Evolutionary conservation across 163 green algal genomes (phyloP), one percentile per base, ranked within the genome.

Genomic region (Chloromonas sp.): DNA sequence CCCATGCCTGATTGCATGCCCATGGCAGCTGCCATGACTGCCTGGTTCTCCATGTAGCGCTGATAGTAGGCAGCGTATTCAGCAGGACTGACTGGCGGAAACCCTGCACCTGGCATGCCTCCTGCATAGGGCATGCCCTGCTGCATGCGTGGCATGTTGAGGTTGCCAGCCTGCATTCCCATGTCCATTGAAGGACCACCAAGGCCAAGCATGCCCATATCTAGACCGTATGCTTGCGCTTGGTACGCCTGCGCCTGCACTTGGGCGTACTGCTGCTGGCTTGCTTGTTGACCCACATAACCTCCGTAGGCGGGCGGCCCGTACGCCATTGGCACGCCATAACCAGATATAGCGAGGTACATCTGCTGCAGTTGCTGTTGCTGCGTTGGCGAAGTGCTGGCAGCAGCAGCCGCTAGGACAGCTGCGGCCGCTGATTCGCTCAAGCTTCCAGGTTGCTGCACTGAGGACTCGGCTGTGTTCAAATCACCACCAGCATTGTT

Each of bases 41-140:
- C 87, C 85, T 91, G 87, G 2, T 81, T 81, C 83, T 89, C 87
- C 70, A 91, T 58, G 78, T 89, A 78, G 59, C 85, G 84, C 2
- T 86, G 81, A 81, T 91, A 91, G 70, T 89, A 91, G 0, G 84
- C 85, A 0, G 81, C 84, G 59, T 86, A 87, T 14, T 89, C 83
- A 0, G 79, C 62, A 81, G 77, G 77, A 3, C 61, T 81, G 77
- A 81, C n/a, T 13, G 77, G 77, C 2, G 77, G 77, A 57, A 81
- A 60, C 79, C 57, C 60, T n/a, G 60, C 79, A 58, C 59, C 79
- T 83, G 79, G 36, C 2, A 60, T n/a, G 77, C 77, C 57, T 57
- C 36, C 13, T 60, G n/a, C 77, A 36, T 61, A 57, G 77, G 15
- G 79, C 74, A 80, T 58, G 74, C 74, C 74, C n/a, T 80, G 59